Percentiles rank a stretch among this genome's conserved stretches.
Evolutionary conservation across 768 basidiomycete species (phyloP).

Genomic region (Lentinula lateritia): DNA sequence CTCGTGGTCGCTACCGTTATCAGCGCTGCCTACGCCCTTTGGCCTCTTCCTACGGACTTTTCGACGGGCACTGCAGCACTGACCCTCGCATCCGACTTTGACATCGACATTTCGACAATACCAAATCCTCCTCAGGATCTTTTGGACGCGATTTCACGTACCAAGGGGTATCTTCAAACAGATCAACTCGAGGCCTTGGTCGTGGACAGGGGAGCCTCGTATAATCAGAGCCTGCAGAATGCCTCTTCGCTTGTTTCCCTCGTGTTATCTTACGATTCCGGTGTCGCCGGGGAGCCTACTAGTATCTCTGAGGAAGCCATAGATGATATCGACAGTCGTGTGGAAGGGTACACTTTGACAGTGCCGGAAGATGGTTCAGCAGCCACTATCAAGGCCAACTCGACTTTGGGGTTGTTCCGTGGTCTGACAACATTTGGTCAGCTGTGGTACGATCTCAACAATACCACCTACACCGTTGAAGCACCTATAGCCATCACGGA

Average conservation of each 20-base stretch:
- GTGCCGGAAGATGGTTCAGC: constrained; percentile 48
- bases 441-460: constrained; percentile 52
- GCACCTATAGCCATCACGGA: constrained; percentile 60
- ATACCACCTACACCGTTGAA: constrained; percentile 44
- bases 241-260: constrained; percentile 25
- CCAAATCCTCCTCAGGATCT: constrained; percentile 31
- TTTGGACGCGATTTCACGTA: constrained; percentile 27
- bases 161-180: constrained; percentile 21
- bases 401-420: constrained; percentile 61
- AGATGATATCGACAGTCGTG: constrained; percentile 41
- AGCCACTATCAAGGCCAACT: constrained; percentile 54
- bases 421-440: constrained; percentile 74
- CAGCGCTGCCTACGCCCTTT: constrained; percentile 14
- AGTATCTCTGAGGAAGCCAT: constrained; percentile 30
- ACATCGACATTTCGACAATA: constrained; percentile 22
- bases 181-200: constrained; percentile 37
- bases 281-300: not conserved
- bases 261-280: constrained; percentile 19
- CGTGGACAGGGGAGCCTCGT: constrained; percentile 32
- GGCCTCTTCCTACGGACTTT: constrained; percentile 22
- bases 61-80: constrained; percentile 15
- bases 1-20: constrained; percentile 6
- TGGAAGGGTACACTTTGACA: constrained; percentile 55
- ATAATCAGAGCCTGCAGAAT: constrained; percentile 17
- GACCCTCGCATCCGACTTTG: constrained; percentile 22